Percentiles rank a stretch among this genome's conserved stretches.
These are phyloP conservation scores for Cystofilobasidium capitatum DNA, from an alignment of 768 basidiomycete species.

Conservation along the genomic window DNA sequence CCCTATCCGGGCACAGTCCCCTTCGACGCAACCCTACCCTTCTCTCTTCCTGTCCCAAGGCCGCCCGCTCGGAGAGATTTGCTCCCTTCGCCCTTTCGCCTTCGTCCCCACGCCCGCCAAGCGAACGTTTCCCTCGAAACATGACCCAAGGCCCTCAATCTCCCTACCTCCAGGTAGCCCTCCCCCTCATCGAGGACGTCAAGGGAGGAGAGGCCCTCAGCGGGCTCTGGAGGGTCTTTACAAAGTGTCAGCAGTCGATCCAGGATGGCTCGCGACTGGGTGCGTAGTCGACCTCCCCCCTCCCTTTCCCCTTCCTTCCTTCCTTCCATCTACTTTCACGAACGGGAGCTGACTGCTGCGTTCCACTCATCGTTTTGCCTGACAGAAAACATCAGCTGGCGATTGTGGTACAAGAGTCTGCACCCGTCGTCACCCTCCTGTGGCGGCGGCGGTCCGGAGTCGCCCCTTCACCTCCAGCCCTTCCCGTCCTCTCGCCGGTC, in stretches of 20 bases:
- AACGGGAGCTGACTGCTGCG: too few relatives aligned
- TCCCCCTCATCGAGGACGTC: constrained; percentile 21
- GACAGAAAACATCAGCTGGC: constrained; percentile 11
- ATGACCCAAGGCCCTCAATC: too few relatives aligned
- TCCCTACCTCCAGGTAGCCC: constrained; percentile 12
- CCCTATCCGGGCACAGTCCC: too few relatives aligned
- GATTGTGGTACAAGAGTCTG: constrained; percentile 20
- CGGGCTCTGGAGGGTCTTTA: constrained; percentile 52
- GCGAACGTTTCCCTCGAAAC: too few relatives aligned
- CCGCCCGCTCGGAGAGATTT: too few relatives aligned
- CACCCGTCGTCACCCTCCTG: constrained; percentile 4
- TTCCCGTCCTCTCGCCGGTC: background rate
- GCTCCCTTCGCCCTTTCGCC: too few relatives aligned
- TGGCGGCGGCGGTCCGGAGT: background rate
- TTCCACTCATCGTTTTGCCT: too few relatives aligned
- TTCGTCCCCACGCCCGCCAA: too few relatives aligned
- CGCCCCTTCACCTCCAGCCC: background rate
- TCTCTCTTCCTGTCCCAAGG: too few relatives aligned
- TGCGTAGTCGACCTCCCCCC: background rate
- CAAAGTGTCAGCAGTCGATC: constrained; percentile 68
- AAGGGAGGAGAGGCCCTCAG: constrained; percentile 24
- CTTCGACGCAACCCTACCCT: too few relatives aligned
- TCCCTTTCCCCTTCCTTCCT: background rate
- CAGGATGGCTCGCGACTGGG: constrained; percentile 70
- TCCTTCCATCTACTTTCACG: too few relatives aligned